A percentile compares a stretch with the other conserved stretches of the same genome.
Evolutionary conservation across 1,284 basidiomycete genomes (phyloP).

Genomic region (Leccinum proliferum): DNA sequence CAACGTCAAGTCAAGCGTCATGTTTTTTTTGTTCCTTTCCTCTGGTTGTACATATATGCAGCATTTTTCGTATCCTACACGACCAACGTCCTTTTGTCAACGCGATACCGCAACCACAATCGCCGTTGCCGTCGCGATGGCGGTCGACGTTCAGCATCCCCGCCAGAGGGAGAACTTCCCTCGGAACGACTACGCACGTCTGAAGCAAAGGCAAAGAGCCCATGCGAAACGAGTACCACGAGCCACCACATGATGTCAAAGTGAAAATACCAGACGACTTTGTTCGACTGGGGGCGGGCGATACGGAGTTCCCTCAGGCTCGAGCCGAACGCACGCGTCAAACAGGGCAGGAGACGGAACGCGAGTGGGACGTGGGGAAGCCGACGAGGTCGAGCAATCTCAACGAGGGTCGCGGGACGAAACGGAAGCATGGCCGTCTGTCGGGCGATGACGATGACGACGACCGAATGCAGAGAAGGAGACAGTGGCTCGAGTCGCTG

Average conservation of each 20-base stretch:
- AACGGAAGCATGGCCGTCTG: slow-evolving; percentile 38
- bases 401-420: slow-evolving; percentile 29
- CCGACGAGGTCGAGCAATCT: slow-evolving; percentile 15
- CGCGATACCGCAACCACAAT: not conserved
- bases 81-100: no score
- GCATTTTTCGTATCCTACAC: no score
- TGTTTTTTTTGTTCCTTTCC: no score
- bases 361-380: slow-evolving; percentile 43
- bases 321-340: slow-evolving; percentile 18
- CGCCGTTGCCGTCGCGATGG: not conserved
- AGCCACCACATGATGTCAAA: slow-evolving; percentile 9
- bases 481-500: no score
- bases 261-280: slow-evolving; percentile 43
- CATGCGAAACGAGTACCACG: slow-evolving; percentile 4
- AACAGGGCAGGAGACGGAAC: slow-evolving; percentile 28
- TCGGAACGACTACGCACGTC: slow-evolving; percentile 16
- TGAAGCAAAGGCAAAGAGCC: slow-evolving; percentile 20
- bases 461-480: slow-evolving; percentile 29
- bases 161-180: slow-evolving; percentile 1
- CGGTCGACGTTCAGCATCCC: slow-evolving; percentile 14
- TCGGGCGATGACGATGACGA: slow-evolving; percentile 39
- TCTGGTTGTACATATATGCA: no score
- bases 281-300: slow-evolving; percentile 46
- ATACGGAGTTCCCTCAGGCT: slow-evolving; percentile 23
- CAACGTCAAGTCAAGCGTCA: not conserved